Evolutionary conservation across 164 flowering plant genomes (phyloP).

Genomic region (Euptelea pleiosperma): DNA sequence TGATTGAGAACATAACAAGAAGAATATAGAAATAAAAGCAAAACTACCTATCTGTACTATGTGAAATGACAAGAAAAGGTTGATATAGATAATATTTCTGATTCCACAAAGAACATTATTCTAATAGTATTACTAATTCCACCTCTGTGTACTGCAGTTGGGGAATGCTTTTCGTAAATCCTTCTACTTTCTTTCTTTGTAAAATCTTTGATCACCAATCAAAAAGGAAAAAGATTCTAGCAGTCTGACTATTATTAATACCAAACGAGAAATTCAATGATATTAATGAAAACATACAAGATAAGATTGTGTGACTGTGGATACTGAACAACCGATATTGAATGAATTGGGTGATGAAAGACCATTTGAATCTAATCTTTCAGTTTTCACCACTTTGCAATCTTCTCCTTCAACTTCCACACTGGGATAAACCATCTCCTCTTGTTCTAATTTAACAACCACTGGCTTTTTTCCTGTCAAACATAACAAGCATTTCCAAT

Average conservation of each 20-base stretch:
- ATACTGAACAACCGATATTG: conserved; percentile 13
- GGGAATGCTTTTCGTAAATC: too few species aligned
- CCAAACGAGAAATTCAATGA: not conserved
- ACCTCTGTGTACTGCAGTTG: too few species aligned
- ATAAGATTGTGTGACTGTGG: conserved; percentile 10
- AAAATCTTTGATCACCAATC: too few species aligned
- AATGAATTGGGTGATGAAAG: not conserved
- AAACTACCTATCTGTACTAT: not conserved
- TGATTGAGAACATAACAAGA: not conserved
- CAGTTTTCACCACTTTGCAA: conserved; percentile 12
- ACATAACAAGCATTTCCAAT: not conserved
- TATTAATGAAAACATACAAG: conserved; percentile 21
- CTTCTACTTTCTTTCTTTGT: too few species aligned
- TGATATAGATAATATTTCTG: not conserved
- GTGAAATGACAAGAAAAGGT: not conserved
- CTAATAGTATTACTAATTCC: too few species aligned
- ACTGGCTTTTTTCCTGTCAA: conserved; percentile 13
- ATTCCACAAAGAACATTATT: not conserved
- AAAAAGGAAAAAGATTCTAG: too few species aligned
- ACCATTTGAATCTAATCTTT: conserved; percentile 7
- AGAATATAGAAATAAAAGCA: too few species aligned
- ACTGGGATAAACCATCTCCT: conserved; percentile 1
- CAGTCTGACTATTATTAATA: too few species aligned
- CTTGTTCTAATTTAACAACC: conserved; percentile 2
- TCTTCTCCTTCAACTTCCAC: not conserved